Evolutionary conservation across 2,329 filamentous ascomycete genomes (phyloP).

Genomic region (Colletotrichum lindemuthianum): DNA sequence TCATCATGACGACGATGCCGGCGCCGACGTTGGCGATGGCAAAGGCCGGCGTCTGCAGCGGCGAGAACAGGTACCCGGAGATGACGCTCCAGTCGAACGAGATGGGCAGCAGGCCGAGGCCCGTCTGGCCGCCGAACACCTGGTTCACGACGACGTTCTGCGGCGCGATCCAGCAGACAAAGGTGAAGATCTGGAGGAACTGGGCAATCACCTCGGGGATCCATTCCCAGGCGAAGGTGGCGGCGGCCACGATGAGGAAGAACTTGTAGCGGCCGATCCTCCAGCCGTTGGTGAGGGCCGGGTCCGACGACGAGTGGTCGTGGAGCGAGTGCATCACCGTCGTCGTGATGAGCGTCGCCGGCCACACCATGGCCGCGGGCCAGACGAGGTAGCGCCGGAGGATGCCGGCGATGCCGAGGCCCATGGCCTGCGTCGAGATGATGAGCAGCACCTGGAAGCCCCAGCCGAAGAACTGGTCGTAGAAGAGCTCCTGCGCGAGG

Average conservation of each 20-base stretch:
- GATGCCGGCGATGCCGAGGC: slow-evolving; percentile 66
- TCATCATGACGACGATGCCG: slow-evolving; percentile 65
- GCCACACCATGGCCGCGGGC: slow-evolving; percentile 69
- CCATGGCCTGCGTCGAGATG: slow-evolving; percentile 65
- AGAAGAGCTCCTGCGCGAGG: slow-evolving; percentile 57
- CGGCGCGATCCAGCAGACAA: slow-evolving; percentile 70
- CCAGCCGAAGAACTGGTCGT: slow-evolving; percentile 57
- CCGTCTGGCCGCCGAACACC: slow-evolving; percentile 68
- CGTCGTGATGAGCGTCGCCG: slow-evolving; percentile 63
- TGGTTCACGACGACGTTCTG: slow-evolving; percentile 70
- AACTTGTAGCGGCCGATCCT: slow-evolving; percentile 70
- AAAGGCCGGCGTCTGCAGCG: slow-evolving; percentile 62
- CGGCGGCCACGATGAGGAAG: slow-evolving; percentile 67
- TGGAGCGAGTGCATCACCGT: slow-evolving; percentile 61
- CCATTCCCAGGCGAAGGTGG: slow-evolving; percentile 55
- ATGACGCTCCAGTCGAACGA: slow-evolving; percentile 65
- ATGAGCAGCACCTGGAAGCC: slow-evolving; percentile 65
- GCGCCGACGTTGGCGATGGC: slow-evolving; percentile 65
- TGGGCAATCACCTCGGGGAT: slow-evolving; percentile 32
- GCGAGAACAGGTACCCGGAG: slow-evolving; percentile 60
- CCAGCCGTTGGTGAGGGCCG: slow-evolving; percentile 68
- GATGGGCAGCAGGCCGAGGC: slow-evolving; percentile 68
- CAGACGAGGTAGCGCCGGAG: slow-evolving; percentile 63
- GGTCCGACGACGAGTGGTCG: slow-evolving; percentile 57
- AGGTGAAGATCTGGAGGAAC: slow-evolving; percentile 59